A percentile compares a stretch with the other conserved stretches of the same genome.
Evolutionary conservation across 116 monocot genomes (phyloP).

Genomic region (Papilionanthe hybrid): DNA sequence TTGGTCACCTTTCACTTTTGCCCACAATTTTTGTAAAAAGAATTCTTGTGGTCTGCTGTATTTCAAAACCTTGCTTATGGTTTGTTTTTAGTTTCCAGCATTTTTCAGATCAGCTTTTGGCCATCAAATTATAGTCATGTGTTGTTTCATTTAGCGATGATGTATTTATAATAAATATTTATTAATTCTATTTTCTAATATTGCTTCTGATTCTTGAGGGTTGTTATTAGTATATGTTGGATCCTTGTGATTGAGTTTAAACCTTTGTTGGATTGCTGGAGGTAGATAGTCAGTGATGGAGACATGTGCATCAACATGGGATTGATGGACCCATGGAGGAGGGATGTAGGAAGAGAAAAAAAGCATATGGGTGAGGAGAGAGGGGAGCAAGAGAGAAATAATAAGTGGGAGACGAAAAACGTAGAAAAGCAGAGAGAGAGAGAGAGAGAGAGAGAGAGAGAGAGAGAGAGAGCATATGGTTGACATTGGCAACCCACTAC

Average conservation of each 20-base stretch:
- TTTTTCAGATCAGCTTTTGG: background rate
- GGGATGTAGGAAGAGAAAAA: background rate
- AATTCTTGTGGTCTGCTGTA: background rate
- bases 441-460: background rate
- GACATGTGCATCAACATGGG: background rate
- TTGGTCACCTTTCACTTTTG: too few species aligned
- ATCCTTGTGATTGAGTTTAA: background rate
- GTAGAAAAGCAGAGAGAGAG: background rate
- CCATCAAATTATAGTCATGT: background rate
- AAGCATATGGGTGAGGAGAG: background rate
- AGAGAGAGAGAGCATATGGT: background rate
- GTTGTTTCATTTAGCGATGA: background rate
- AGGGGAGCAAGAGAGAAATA: background rate
- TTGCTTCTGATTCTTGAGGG: background rate
- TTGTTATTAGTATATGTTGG: background rate
- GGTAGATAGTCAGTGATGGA: background rate
- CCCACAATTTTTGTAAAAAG: background rate
- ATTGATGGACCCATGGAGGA: background rate
- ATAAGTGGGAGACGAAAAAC: background rate
- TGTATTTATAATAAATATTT: background rate
- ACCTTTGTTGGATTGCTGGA: constrained; percentile 1
- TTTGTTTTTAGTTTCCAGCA: background rate
- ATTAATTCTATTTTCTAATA: background rate
- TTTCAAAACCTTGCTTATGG: background rate
- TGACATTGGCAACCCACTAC: background rate